These are phyloP conservation scores for Triadica sebifera DNA, from an alignment of 345 rosid genomes.

Conservation along the genomic window DNA sequence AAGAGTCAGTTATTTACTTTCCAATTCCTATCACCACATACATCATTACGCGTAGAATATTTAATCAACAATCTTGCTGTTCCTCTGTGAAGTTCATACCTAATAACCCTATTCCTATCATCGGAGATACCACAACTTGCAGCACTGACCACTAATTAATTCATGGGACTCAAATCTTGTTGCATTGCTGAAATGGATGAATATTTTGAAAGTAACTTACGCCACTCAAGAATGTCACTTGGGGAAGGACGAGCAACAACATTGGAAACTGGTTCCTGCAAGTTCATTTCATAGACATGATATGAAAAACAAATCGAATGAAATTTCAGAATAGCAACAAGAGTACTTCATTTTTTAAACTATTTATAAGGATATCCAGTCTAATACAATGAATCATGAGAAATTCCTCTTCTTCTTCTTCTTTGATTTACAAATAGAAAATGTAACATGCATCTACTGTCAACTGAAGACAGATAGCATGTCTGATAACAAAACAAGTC, in stretches of 20 bases:
- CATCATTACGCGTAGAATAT: background rate
- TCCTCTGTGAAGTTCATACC: background rate
- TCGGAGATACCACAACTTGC: background rate
- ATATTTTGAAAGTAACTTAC: conserved; percentile 48
- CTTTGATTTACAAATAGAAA: background rate
- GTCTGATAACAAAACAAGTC: background rate
- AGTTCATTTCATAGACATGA: conserved; percentile 20
- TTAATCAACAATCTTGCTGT: background rate
- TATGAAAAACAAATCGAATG: background rate
- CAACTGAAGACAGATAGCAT: background rate
- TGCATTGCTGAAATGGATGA: background rate
- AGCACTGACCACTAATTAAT: background rate
- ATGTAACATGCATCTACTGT: background rate
- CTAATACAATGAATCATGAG: background rate
- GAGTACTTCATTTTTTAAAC: background rate
- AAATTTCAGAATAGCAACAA: background rate
- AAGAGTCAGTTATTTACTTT: background rate
- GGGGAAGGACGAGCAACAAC: conserved; percentile 93
- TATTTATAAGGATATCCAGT: background rate
- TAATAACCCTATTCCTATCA: background rate
- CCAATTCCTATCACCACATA: background rate
- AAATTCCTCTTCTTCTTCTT: background rate
- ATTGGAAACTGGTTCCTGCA: conserved; percentile 93
- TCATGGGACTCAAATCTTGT: background rate
- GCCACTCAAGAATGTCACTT: conserved; percentile 94